A percentile compares a stretch with the other conserved stretches of the same genome.
Conservation (phyloP, 129 eudicot genomes). For the Flaveria brownii region DNA sequence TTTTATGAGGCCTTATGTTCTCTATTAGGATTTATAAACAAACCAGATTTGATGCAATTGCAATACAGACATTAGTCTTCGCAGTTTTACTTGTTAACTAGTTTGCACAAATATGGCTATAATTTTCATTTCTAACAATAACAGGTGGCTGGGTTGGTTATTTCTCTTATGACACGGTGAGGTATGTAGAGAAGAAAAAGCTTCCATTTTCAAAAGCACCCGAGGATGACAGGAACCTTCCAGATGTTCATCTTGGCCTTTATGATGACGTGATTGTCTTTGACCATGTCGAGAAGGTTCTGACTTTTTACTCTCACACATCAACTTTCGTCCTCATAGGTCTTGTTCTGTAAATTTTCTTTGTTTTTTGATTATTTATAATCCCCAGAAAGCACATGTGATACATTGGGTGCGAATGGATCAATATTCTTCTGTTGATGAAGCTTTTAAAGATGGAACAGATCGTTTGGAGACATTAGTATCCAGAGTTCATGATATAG, state of each 20-base stretch:
- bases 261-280: conserved; percentile 98
- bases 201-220: conserved; percentile 91
- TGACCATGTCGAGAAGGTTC: conserved; percentile 98
- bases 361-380: not conserved
- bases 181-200: conserved; percentile 92
- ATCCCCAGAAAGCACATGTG: conserved; percentile 77
- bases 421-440: conserved; percentile 64
- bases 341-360: conserved; percentile 5
- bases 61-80: not conserved
- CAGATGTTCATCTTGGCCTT: conserved; percentile 96
- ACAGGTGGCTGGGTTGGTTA: conserved; percentile 99
- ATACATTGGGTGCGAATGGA: conserved; percentile 93
- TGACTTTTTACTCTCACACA: conserved; percentile 15
- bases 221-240: conserved; percentile 89
- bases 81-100: not conserved
- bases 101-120: not conserved
- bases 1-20: conserved; percentile 5
- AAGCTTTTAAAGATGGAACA: conserved; percentile 76
- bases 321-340: conserved; percentile 1
- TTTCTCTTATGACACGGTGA: conserved; percentile 96
- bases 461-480: conserved; percentile 63
- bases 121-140: conserved; percentile 20
- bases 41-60: conserved; percentile 9
- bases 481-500: conserved; percentile 85
- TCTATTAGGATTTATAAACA: not conserved